These are phyloP conservation scores for Chaetomium tenue DNA, from an alignment of 495 filamentous ascomycete species.

Conservation along the genomic window DNA sequence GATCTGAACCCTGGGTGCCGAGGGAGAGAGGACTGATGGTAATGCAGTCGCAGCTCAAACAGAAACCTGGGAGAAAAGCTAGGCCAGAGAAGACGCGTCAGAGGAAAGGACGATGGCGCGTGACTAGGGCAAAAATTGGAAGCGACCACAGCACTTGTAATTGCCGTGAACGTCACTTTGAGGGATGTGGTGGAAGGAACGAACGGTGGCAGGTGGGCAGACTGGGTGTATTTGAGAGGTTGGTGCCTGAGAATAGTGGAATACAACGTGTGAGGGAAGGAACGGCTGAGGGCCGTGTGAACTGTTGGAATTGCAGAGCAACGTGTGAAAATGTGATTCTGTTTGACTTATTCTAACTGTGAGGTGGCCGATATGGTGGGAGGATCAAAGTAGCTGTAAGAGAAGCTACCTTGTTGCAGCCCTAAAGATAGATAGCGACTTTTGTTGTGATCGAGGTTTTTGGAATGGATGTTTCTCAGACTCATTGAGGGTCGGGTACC, in stretches of 20 bases:
- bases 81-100: not conserved
- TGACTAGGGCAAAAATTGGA: not conserved
- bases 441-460: not conserved
- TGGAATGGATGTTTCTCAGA: not conserved
- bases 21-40: not conserved
- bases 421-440: not conserved
- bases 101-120: slow-evolving; percentile 18
- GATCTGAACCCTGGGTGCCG: not conserved
- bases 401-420: not conserved
- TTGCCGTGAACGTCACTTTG: not conserved
- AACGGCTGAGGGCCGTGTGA: not conserved
- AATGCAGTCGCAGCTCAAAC: slow-evolving; percentile 12
- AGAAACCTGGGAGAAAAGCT: not conserved
- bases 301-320: not conserved
- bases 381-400: not conserved
- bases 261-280: slow-evolving; percentile 4
- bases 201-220: not conserved
- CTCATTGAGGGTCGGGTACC: not conserved
- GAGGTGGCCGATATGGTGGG: not conserved
- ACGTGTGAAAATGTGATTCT: not conserved
- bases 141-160: not conserved
- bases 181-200: slow-evolving; percentile 2
- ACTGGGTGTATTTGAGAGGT: not conserved
- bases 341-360: not conserved
- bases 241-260: slow-evolving; percentile 13